Percentiles rank a stretch among this genome's conserved stretches.
phyloP scores from a whole-genome alignment of 306 rosid species.

The Begonia peltatifolia region DNA sequence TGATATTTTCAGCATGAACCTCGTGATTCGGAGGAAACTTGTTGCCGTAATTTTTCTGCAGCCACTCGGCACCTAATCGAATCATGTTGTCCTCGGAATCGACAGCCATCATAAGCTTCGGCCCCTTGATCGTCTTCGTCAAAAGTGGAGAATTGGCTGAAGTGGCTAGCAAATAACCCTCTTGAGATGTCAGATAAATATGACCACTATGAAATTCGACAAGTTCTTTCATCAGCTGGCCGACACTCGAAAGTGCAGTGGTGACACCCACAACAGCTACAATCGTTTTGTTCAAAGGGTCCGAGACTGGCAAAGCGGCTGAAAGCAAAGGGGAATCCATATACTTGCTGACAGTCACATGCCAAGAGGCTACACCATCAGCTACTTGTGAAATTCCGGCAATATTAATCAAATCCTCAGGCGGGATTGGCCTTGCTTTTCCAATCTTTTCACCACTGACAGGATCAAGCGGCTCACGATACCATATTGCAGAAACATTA shows the following conservation, averaged over 20 bases:
- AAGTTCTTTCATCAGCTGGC: conserved; percentile 87
- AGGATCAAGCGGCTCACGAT: conserved; percentile 86
- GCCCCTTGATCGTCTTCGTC: conserved; percentile 44
- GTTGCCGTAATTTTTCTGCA: conserved; percentile 51
- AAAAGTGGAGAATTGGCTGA: conserved; percentile 72
- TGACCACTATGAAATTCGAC: conserved; percentile 88
- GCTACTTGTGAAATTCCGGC: conserved; percentile 84
- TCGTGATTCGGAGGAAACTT: conserved; percentile 59
- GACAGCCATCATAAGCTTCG: conserved; percentile 68
- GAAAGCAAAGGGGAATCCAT: conserved; percentile 89
- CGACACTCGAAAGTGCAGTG: conserved; percentile 86
- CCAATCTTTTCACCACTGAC: conserved; percentile 72
- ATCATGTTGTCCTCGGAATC: conserved; percentile 56
- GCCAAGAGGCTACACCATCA: conserved; percentile 97
- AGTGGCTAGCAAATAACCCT: conserved; percentile 86
- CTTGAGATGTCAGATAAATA: conserved; percentile 81
- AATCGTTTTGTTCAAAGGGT: conserved; percentile 61
- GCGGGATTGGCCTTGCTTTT: conserved; percentile 72
- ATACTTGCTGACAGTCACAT: conserved; percentile 93
- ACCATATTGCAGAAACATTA: conserved; percentile 78
- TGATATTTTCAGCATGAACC: conserved; percentile 74
- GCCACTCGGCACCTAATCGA: conserved; percentile 60
- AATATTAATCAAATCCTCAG: conserved; percentile 74
- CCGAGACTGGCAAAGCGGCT: conserved; percentile 92
- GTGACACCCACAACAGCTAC: conserved; percentile 98